Conservation (phyloP, 2,329 filamentous ascomycete species). For the Alternaria sp. region DNA sequence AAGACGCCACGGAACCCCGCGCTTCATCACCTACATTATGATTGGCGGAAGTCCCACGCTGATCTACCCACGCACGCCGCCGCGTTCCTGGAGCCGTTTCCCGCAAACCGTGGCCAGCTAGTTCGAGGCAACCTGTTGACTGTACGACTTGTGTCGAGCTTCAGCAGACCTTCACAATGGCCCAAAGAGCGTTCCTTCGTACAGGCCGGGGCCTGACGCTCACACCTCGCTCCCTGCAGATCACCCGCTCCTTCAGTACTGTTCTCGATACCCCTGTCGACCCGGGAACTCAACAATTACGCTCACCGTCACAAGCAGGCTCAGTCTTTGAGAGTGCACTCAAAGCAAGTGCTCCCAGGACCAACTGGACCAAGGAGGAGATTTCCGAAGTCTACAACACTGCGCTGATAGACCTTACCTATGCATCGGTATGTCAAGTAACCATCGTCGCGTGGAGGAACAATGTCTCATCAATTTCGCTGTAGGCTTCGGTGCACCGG, state of each 20-base stretch:
- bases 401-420: constrained; percentile 79
- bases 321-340: constrained; percentile 60
- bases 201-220: constrained; percentile 7
- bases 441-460: background rate
- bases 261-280: constrained; percentile 44
- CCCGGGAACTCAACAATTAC: constrained; percentile 33
- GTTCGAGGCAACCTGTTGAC: constrained; percentile 6
- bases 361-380: constrained; percentile 82
- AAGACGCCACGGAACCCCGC: constrained; percentile 13
- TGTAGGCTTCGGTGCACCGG: constrained; percentile 77
- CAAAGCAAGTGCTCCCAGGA: constrained; percentile 67
- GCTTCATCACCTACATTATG: constrained; percentile 6
- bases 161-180: constrained; percentile 11
- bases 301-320: constrained; percentile 21
- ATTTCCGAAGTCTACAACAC: constrained; percentile 83
- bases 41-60: constrained; percentile 18
- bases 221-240: constrained; percentile 5
- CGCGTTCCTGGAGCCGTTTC: constrained; percentile 11
- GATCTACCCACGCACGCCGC: constrained; percentile 12
- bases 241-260: constrained; percentile 41
- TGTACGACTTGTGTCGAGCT: constrained; percentile 7
- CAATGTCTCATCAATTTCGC: constrained; percentile 14
- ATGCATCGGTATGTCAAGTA: constrained; percentile 67
- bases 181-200: constrained; percentile 17
- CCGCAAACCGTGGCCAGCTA: constrained; percentile 7